Evolutionary conservation across 768 basidiomycete genomes (phyloP).

Genomic region (Naganishia randhawae): DNA sequence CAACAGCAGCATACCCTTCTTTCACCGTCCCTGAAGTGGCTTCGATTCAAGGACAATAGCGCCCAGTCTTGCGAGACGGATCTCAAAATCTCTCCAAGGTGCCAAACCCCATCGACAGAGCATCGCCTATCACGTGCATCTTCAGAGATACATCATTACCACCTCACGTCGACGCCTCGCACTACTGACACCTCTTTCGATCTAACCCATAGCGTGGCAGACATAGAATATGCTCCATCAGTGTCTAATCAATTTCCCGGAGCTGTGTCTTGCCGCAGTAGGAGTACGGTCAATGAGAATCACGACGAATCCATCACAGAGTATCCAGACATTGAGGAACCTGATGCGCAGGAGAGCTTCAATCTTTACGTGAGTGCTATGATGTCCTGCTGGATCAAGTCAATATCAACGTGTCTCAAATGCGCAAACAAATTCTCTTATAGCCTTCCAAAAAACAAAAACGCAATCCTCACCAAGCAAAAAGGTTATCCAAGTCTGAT

Average conservation of each 20-base stretch:
- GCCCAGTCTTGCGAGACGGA: background rate
- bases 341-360: background rate
- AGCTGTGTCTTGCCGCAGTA: background rate
- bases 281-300: background rate
- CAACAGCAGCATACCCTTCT: background rate
- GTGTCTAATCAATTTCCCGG: background rate
- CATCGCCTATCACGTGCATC: background rate
- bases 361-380: too few species aligned
- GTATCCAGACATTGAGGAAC: background rate
- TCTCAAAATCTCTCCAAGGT: background rate
- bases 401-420: too few species aligned
- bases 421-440: too few species aligned
- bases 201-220: background rate
- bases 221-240: background rate
- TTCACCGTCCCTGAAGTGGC: constrained; percentile 2
- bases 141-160: background rate
- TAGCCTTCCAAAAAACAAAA: background rate
- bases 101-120: background rate
- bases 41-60: background rate
- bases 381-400: too few species aligned
- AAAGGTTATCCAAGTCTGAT: background rate
- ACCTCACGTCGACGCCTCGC: background rate
- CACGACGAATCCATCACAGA: background rate
- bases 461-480: background rate
- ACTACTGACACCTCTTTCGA: background rate